A percentile compares a stretch with the other conserved stretches of the same genome.
Conservation (phyloP, 257 asterid species). For the Petunia axillaris region DNA sequence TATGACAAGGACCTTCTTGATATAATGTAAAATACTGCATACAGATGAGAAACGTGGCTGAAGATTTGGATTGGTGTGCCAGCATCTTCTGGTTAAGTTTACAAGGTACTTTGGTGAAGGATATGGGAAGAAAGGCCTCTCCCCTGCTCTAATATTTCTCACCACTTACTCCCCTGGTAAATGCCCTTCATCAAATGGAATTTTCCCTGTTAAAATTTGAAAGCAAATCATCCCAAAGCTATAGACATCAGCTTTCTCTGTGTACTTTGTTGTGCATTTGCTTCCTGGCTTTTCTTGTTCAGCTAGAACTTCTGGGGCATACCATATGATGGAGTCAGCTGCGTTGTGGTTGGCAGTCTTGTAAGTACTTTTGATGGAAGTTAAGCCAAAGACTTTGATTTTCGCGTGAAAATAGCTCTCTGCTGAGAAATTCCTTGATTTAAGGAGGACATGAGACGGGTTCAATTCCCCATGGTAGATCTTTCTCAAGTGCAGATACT, state of each 20-base stretch:
- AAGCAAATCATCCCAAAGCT: constrained; percentile 93
- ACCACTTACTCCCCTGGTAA: constrained; percentile 80
- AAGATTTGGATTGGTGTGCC: constrained; percentile 65
- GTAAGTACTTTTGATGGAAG: constrained; percentile 43
- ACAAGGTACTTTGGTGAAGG: constrained; percentile 75
- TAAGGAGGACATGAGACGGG: constrained; percentile 74
- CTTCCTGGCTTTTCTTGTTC: constrained; percentile 52
- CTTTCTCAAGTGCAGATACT: constrained; percentile 70
- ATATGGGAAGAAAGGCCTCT: constrained; percentile 81
- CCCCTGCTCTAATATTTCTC: constrained; percentile 79
- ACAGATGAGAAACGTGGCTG: constrained; percentile 80
- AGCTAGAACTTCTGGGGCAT: constrained; percentile 83
- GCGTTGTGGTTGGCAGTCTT: constrained; percentile 32
- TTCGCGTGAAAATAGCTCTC: constrained; percentile 64
- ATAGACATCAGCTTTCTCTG: constrained; percentile 81
- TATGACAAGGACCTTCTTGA: constrained; percentile 66
- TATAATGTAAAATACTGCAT: constrained; percentile 71
- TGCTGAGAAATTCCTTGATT: constrained; percentile 40
- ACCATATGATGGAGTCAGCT: constrained; percentile 67
- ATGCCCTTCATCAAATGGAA: constrained; percentile 75
- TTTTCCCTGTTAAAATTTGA: constrained; percentile 74
- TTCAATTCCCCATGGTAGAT: constrained; percentile 74
- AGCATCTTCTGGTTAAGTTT: constrained; percentile 72
- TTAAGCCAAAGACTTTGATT: constrained; percentile 64
- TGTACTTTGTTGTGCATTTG: constrained; percentile 36